These are phyloP conservation scores for Phoma herbarum DNA, from an alignment of 2,329 filamentous ascomycete genomes.

Conservation along the genomic window DNA sequence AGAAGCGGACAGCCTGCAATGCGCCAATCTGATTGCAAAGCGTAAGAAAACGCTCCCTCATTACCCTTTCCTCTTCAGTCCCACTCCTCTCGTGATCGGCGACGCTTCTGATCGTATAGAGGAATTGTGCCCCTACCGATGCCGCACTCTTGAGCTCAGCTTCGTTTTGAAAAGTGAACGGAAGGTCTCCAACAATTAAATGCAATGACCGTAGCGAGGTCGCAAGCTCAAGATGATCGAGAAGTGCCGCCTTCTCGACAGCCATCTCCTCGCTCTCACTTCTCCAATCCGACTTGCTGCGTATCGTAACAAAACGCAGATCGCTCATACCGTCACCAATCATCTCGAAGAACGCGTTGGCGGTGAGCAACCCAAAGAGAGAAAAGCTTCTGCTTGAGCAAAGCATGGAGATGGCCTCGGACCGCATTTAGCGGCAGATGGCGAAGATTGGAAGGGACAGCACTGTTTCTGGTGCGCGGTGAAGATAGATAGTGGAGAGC, in stretches of 20 bases:
- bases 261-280: too few relatives aligned
- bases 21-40: not conserved
- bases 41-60: not conserved
- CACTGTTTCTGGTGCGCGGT: not conserved
- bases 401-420: constrained; percentile 26
- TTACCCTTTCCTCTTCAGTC: not conserved
- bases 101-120: not conserved
- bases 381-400: constrained; percentile 18
- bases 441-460: constrained; percentile 25
- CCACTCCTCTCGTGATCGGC: not conserved
- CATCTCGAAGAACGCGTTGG: constrained; percentile 7
- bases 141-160: not conserved
- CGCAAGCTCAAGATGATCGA: constrained; percentile 5
- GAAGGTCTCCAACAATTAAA: not conserved
- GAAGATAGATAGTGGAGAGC: constrained; percentile 5
- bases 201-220: not conserved
- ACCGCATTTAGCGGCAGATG: constrained; percentile 24
- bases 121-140: not conserved
- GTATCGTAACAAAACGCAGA: constrained; percentile 1
- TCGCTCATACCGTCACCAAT: not conserved
- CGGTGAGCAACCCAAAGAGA: not conserved
- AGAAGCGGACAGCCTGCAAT: not conserved
- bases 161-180: not conserved
- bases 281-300: not conserved
- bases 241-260: not conserved